Percentiles rank a stretch among this genome's conserved stretches.
Evolutionary conservation across 2,329 filamentous ascomycete species (phyloP).

Genomic region (Cadophora sp.): DNA sequence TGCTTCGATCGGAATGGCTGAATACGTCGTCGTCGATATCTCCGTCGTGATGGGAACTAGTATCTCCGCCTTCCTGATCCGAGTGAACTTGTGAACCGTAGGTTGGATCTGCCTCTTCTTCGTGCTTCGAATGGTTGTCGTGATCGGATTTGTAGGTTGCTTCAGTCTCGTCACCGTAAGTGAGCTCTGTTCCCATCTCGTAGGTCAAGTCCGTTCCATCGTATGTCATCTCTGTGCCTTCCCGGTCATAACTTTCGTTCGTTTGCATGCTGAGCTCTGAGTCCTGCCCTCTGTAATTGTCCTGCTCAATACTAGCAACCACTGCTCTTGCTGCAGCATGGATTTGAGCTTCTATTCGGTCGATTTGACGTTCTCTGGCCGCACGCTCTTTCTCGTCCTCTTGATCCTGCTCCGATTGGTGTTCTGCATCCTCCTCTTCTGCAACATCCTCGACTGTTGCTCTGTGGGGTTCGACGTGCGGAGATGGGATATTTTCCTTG

Average conservation of each 20-base stretch:
- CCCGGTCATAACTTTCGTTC: constrained; percentile 42
- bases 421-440: constrained; percentile 14
- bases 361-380: constrained; percentile 38
- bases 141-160: constrained; percentile 27
- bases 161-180: constrained; percentile 30
- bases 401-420: constrained; percentile 10
- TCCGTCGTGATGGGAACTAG: constrained; percentile 44
- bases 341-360: constrained; percentile 58
- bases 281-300: constrained; percentile 44
- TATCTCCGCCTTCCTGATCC: constrained; percentile 40
- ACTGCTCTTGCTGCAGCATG: constrained; percentile 60
- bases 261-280: constrained; percentile 46
- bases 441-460: constrained; percentile 15
- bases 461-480: not conserved
- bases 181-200: constrained; percentile 36
- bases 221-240: constrained; percentile 42
- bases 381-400: constrained; percentile 33
- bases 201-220: constrained; percentile 36
- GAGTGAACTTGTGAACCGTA: constrained; percentile 30
- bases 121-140: constrained; percentile 25
- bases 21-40: constrained; percentile 47
- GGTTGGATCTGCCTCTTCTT: constrained; percentile 23
- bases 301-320: constrained; percentile 54
- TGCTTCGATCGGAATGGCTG: constrained; percentile 37
- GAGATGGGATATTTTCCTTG: constrained; percentile 15